Conservation (phyloP, 2,329 filamentous ascomycete genomes). For the Leptographium wingfieldii region DNA sequence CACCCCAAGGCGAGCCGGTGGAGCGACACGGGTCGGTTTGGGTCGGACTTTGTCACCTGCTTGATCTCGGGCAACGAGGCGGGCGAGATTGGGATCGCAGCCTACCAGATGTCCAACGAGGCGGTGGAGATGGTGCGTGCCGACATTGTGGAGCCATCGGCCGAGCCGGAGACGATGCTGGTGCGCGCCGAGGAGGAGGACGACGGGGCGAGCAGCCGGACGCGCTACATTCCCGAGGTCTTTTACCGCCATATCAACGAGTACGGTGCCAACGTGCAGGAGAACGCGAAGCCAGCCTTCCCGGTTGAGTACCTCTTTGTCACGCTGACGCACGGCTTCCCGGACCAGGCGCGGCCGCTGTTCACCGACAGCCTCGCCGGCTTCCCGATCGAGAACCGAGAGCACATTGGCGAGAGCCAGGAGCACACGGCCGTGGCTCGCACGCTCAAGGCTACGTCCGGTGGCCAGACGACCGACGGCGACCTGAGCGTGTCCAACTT, state of each 20-base stretch:
- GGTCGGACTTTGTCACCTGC: conserved; percentile 95
- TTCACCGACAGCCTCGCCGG: conserved; percentile 52
- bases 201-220: conserved; percentile 52
- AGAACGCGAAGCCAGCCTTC: conserved; percentile 93
- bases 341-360: conserved; percentile 60
- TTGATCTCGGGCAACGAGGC: conserved; percentile 86
- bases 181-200: conserved; percentile 87
- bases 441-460: conserved; percentile 45
- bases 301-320: conserved; percentile 94
- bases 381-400: conserved; percentile 88
- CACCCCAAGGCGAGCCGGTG: conserved; percentile 88
- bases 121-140: conserved; percentile 95
- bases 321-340: conserved; percentile 93
- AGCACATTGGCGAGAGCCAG: conserved; percentile 74
- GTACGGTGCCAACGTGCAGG: conserved; percentile 89
- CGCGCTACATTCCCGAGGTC: conserved; percentile 90
- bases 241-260: conserved; percentile 95
- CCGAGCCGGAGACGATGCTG: conserved; percentile 86
- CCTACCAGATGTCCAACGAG: conserved; percentile 91
- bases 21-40: conserved; percentile 89
- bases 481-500: conserved; percentile 76
- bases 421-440: conserved; percentile 58
- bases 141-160: conserved; percentile 88
- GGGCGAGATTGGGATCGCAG: conserved; percentile 75
- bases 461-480: conserved; percentile 33